These are phyloP conservation scores for Pyrenopolyporus hunteri DNA, from an alignment of 495 filamentous ascomycete genomes.

Conservation along the genomic window DNA sequence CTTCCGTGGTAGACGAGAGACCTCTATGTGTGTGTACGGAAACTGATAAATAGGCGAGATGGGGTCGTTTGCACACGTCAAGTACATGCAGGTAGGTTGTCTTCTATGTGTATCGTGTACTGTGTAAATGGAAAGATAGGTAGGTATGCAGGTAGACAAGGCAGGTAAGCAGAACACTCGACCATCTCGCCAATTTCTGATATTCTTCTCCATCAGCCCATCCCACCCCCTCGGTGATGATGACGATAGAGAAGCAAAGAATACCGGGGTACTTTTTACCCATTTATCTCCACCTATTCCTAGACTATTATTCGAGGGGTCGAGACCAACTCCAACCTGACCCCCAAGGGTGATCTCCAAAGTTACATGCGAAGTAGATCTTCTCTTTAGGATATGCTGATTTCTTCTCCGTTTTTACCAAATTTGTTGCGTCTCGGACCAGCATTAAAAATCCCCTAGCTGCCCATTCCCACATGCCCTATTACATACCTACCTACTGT, in stretches of 20 bases:
- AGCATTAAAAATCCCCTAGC: slow-evolving; percentile 13
- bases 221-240: slow-evolving; percentile 21
- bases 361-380: slow-evolving; percentile 19
- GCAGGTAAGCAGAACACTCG: slow-evolving; percentile 5
- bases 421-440: slow-evolving; percentile 13
- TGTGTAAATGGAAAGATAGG: too few relatives aligned
- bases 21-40: slow-evolving; percentile 9
- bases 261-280: slow-evolving; percentile 4
- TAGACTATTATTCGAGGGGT: slow-evolving; percentile 1
- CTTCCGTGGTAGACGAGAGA: not conserved
- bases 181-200: slow-evolving; percentile 22
- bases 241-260: slow-evolving; percentile 12
- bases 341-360: slow-evolving; percentile 9
- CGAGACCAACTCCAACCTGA: slow-evolving; percentile 15
- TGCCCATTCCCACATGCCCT: too few relatives aligned
- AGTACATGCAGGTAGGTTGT: not conserved
- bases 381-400: slow-evolving; percentile 10
- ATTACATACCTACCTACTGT: too few relatives aligned
- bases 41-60: slow-evolving; percentile 33
- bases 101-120: not conserved
- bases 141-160: slow-evolving; percentile 2
- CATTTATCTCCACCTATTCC: slow-evolving; percentile 22
- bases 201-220: slow-evolving; percentile 25
- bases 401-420: slow-evolving; percentile 27
- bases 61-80: slow-evolving; percentile 9